phyloP scores from a whole-genome alignment of 352 stramenopile species.

The Pythium rishiriense region DNA sequence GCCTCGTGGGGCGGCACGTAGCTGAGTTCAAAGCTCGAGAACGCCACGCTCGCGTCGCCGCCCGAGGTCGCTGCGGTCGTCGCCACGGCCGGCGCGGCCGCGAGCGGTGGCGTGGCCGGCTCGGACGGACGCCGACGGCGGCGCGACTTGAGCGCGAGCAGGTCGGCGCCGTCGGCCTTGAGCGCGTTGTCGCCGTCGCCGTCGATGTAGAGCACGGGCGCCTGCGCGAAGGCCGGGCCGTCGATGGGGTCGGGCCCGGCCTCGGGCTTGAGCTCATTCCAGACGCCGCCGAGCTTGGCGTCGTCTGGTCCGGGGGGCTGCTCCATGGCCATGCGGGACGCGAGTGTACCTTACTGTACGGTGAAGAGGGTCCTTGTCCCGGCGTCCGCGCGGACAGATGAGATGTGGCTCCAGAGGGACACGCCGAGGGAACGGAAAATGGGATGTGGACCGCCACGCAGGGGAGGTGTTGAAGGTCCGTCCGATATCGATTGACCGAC shows the following conservation, averaged over 20 bases:
- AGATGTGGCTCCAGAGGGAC: slow-evolving; percentile 80
- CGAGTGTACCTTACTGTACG: too few relatives aligned
- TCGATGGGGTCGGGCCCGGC: slow-evolving; percentile 10
- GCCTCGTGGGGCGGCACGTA: slow-evolving; percentile 33
- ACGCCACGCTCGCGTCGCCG: slow-evolving; percentile 23
- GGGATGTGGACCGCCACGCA: slow-evolving; percentile 27
- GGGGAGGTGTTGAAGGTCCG: slow-evolving; percentile 76
- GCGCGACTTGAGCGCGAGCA: slow-evolving; percentile 26
- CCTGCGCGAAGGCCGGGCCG: slow-evolving; percentile 24
- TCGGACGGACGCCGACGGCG: slow-evolving; percentile 11
- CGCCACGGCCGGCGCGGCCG: background rate
- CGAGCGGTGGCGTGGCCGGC: background rate
- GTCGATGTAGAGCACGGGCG: slow-evolving; percentile 30
- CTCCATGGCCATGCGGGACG: slow-evolving; percentile 13
- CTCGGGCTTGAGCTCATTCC: slow-evolving; percentile 21
- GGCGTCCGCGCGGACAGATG: slow-evolving; percentile 34
- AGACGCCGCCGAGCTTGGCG: slow-evolving; percentile 9
- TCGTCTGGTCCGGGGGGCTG: background rate
- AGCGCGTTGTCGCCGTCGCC: slow-evolving; percentile 8
- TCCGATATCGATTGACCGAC: slow-evolving; percentile 67
- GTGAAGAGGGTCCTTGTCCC: background rate
- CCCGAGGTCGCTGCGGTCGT: background rate
- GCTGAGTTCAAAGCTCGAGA: slow-evolving; percentile 64
- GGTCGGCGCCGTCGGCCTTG: slow-evolving; percentile 23
- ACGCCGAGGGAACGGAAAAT: slow-evolving; percentile 38